phyloP scores from a whole-genome alignment of 23 red algal species.

The Chondrus crispus region DNA sequence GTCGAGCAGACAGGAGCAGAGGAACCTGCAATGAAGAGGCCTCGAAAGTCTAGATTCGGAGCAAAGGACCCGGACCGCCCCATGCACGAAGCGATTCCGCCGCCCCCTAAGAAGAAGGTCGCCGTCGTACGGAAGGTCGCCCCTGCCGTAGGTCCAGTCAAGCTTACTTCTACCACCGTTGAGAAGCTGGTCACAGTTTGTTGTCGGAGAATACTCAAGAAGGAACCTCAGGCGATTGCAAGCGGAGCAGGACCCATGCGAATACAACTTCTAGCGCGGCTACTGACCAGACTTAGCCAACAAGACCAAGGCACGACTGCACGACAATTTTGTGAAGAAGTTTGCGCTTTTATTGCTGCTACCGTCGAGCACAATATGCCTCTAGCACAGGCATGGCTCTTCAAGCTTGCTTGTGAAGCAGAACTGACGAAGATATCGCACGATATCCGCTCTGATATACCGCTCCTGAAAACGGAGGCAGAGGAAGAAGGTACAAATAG shows the following conservation, averaged over 20 bases:
- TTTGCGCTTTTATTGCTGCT: constrained; percentile 45
- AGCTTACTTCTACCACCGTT: not conserved
- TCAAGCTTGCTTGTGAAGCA: not conserved
- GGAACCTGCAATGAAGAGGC: constrained; percentile 28
- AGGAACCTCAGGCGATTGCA: constrained; percentile 34
- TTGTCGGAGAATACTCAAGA: constrained; percentile 39
- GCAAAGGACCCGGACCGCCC: not conserved
- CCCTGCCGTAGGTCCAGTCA: constrained; percentile 31
- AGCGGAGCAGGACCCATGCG: constrained; percentile 56
- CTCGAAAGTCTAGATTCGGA: constrained; percentile 42
- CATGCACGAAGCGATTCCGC: not conserved
- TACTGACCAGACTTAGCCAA: constrained; percentile 20
- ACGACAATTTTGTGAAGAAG: constrained; percentile 58
- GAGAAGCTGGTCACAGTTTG: constrained; percentile 18
- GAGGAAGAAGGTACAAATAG: too few species aligned
- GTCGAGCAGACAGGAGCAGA: not conserved
- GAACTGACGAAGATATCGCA: not conserved
- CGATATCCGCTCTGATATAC: not conserved
- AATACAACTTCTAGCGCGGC: constrained; percentile 45
- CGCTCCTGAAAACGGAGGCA: not conserved
- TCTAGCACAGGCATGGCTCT: constrained; percentile 66
- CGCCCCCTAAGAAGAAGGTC: constrained; percentile 36
- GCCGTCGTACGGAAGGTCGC: constrained; percentile 30
- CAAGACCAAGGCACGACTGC: not conserved
- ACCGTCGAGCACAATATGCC: constrained; percentile 16